A percentile compares a stretch with the other conserved stretches of the same genome.
Conservation (phyloP, 257 asterid genomes). For the Nyctanthes arbortristis region DNA sequence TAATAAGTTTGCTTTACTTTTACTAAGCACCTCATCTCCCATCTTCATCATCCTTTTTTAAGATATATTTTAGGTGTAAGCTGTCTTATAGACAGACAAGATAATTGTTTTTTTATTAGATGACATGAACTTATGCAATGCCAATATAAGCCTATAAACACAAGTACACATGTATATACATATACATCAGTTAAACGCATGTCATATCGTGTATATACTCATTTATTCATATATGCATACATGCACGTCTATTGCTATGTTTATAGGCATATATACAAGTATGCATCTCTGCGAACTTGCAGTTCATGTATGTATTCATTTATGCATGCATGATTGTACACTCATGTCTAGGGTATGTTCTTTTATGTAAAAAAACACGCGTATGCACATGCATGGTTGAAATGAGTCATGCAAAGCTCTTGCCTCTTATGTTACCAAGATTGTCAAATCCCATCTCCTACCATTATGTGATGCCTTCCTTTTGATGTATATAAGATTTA, state of each 20-base stretch:
- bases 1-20: neutral
- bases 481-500: neutral
- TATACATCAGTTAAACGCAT: neutral
- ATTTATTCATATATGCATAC: neutral
- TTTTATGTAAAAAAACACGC: neutral
- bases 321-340: neutral
- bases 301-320: neutral
- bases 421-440: neutral
- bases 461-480: neutral
- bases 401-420: neutral
- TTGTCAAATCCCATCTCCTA: neutral
- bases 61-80: no score
- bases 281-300: neutral
- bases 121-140: neutral
- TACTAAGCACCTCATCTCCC: no score
- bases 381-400: neutral
- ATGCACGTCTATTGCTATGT: neutral
- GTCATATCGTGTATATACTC: no score
- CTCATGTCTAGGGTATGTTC: no score
- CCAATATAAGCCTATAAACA: neutral
- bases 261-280: neutral
- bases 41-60: no score
- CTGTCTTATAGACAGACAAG: no score
- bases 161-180: neutral
- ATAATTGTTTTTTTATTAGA: no score